Base-by-base conservation (phyloP, 805 yeast genomes). In the Kodamaea leandrae region DNA sequence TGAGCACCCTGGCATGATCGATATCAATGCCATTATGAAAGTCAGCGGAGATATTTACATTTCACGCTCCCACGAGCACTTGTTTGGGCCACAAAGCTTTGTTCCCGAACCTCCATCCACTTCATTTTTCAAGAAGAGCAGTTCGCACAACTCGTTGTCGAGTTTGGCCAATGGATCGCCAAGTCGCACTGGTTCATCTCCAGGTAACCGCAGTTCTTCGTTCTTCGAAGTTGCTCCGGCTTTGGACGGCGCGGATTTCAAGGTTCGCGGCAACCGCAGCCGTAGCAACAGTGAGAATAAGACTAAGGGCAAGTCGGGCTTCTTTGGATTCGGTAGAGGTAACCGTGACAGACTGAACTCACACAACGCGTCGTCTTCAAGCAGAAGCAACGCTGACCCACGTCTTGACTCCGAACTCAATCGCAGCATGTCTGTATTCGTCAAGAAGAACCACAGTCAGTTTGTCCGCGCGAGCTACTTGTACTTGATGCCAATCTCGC, bases 401-500 rank as follows among this genome's bases (percentile, higher is more conserved):
- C 16, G 27, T 4, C 27, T 37, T 14, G 42, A 32, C 19, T 16
- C 36, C 12, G 39, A 39, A 13, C 35, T 39, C 17, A 27, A 39
- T 14, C 33, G 29, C 23, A 41, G 44, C 17, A 43, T 46, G 21
- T 42, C 58, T 3, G 39, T 49, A 6, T 60, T 61, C 45, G 54
- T 63, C 48, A 61, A 61, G 45, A 62, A 62, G 43, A 54, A 58
- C 35, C 46, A 45, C 47, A 32, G 28, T 24, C 49, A 57, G 39
- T 66, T 62, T 41, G 66, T 60, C 13, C 43, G 54, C 28, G 63
- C 74, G 16, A 55, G 61, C 41, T 64, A 60, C 45, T 50, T 87
- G 37, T 87, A 86, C 58, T 60, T 87, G 53, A 78, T 85, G 71
- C 93, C 95, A 3, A 79, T 76, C 40, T 56, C 76, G 18, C 95